Conservation (phyloP, 345 rosid species). For the Sisymbrium altissimum region DNA sequence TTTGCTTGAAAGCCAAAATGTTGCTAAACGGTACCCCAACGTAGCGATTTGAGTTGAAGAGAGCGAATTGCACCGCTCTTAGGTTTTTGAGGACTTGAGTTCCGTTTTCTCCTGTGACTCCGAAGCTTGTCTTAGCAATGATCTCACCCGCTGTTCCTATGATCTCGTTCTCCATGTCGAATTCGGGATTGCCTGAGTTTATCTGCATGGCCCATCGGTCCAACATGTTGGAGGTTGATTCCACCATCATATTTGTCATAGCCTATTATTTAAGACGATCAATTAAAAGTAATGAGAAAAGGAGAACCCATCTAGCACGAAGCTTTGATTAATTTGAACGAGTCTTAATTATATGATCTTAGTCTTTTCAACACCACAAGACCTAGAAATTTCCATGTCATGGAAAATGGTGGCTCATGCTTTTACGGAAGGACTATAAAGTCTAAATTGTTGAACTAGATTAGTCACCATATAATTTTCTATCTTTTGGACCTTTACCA, state of each 20-base stretch:
- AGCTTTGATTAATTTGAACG: constrained; percentile 18
- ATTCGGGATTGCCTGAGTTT: constrained; percentile 44
- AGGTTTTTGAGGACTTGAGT: constrained; percentile 56
- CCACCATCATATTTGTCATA: constrained; percentile 82
- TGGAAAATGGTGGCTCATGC: constrained; percentile 14
- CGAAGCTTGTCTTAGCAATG: constrained; percentile 86
- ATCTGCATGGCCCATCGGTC: constrained; percentile 54
- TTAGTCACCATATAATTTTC: constrained; percentile 25
- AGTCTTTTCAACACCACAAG: constrained; percentile 10
- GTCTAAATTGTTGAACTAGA: constrained; percentile 28
- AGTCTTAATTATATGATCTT: constrained; percentile 1
- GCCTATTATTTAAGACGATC: constrained; percentile 35
- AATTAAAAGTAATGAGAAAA: constrained; percentile 10
- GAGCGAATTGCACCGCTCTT: constrained; percentile 65
- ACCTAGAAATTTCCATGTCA: constrained; percentile 6
- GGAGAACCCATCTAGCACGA: background rate
- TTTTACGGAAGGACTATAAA: constrained; percentile 2
- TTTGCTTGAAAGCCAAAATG: constrained; percentile 48
- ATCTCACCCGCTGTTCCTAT: constrained; percentile 74
- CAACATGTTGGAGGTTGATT: constrained; percentile 68
- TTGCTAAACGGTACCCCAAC: constrained; percentile 83
- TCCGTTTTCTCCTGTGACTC: constrained; percentile 54
- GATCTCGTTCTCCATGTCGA: constrained; percentile 74
- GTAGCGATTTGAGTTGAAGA: constrained; percentile 72
- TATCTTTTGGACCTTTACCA: background rate